phyloP scores from a whole-genome alignment of 352 stramenopile species.

The Pythium oligandrum region DNA sequence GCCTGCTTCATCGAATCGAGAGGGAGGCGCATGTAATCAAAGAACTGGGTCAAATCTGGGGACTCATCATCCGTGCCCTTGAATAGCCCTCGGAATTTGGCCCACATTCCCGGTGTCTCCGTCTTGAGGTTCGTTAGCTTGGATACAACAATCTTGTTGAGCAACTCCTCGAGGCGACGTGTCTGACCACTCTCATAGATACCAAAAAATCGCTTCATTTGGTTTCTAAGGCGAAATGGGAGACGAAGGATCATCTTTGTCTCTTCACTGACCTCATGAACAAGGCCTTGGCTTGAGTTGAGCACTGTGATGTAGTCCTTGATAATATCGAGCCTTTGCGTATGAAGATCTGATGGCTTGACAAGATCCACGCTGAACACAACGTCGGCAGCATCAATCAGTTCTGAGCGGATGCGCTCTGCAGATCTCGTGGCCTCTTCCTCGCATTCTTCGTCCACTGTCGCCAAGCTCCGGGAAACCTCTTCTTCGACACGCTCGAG shows the following conservation, averaged over 20 bases:
- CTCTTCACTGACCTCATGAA: too few relatives aligned
- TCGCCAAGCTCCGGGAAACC: conserved; percentile 18
- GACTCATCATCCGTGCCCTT: too few relatives aligned
- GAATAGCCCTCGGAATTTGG: too few relatives aligned
- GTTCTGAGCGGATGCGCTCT: conserved; percentile 16
- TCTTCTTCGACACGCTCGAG: conserved; percentile 19
- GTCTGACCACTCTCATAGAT: not conserved
- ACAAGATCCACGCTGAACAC: too few relatives aligned
- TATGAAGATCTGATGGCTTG: too few relatives aligned
- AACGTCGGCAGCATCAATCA: conserved; percentile 6
- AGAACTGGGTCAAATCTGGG: too few relatives aligned
- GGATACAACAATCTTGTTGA: conserved; percentile 11
- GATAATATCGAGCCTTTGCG: too few relatives aligned
- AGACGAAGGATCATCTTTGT: conserved; percentile 4
- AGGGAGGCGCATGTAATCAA: conserved; percentile 6
- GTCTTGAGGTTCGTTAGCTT: too few relatives aligned
- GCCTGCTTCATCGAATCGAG: conserved; percentile 11
- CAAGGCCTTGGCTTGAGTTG: too few relatives aligned
- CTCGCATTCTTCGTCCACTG: conserved; percentile 12
- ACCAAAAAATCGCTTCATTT: conserved; percentile 19
- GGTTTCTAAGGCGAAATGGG: conserved; percentile 26
- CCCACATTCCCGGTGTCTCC: too few relatives aligned
- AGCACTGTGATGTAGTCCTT: too few relatives aligned
- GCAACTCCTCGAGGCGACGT: conserved; percentile 9
- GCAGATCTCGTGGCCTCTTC: conserved; percentile 16